Conservation (phyloP, 2,329 filamentous ascomycete species). For the Fusarium hostae region DNA sequence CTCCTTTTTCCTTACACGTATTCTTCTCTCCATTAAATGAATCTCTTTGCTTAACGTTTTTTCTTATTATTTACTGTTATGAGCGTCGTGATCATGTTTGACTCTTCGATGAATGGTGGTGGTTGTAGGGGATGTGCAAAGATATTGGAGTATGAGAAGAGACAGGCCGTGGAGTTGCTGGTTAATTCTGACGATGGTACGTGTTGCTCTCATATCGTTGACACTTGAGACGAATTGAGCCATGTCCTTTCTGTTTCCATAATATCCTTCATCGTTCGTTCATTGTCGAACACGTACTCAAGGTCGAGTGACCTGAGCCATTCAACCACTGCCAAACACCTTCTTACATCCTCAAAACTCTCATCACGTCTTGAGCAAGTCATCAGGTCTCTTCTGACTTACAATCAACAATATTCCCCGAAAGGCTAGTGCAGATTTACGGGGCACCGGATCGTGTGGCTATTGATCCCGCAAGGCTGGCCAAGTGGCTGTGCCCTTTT, state of each 20-base stretch:
- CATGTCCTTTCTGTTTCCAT: neutral
- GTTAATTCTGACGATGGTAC: constrained; percentile 14
- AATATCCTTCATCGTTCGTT: neutral
- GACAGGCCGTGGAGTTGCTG: neutral
- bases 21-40: neutral
- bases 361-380: neutral
- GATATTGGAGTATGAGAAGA: constrained; percentile 37
- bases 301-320: neutral
- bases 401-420: constrained; percentile 23
- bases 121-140: constrained; percentile 42
- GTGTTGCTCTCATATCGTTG: neutral
- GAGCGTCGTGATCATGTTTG: constrained; percentile 5
- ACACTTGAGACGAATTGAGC: neutral
- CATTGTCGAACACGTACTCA: rapidly evolving
- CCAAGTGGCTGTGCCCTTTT: neutral
- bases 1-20: neutral
- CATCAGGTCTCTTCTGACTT: neutral
- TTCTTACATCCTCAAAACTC: no score
- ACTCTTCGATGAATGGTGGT: neutral
- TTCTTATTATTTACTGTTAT: neutral
- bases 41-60: neutral
- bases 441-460: neutral
- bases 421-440: constrained; percentile 22
- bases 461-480: constrained; percentile 12
- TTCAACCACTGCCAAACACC: rapidly evolving